Conservation (phyloP, 2,329 filamentous ascomycete species). For the Lachnellula willkommii region DNA sequence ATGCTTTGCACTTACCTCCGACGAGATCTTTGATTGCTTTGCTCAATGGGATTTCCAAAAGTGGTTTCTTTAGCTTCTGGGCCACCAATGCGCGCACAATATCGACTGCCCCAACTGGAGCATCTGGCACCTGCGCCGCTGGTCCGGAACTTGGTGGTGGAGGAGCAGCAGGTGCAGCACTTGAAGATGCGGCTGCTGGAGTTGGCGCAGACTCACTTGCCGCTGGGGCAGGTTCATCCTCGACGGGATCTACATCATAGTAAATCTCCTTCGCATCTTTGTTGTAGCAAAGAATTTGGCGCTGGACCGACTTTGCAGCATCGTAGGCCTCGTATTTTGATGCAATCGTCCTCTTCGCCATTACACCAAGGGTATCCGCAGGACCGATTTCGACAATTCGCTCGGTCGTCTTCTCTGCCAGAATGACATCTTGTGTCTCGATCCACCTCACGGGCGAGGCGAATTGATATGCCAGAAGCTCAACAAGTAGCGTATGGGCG, state of each 20-base stretch:
- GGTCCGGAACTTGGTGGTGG: constrained; percentile 73
- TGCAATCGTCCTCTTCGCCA: constrained; percentile 92
- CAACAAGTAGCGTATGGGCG: constrained; percentile 93
- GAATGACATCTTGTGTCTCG: constrained; percentile 99
- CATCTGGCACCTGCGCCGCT: constrained; percentile 79
- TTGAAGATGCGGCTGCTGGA: constrained; percentile 39
- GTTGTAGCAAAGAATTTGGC: constrained; percentile 98
- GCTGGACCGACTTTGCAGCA: constrained; percentile 89
- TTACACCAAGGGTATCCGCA: constrained; percentile 91
- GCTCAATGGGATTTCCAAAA: constrained; percentile 81
- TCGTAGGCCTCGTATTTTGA: constrained; percentile 99
- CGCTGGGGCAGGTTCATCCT: constrained; percentile 74
- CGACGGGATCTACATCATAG: constrained; percentile 93
- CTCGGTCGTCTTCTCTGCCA: constrained; percentile 92
- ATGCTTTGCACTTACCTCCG: constrained; percentile 61
- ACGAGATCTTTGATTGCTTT: constrained; percentile 99
- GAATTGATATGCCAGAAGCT: constrained; percentile 98
- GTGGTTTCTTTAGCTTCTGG: constrained; percentile 94
- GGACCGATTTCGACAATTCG: constrained; percentile 97
- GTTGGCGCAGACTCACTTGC: constrained; percentile 37
- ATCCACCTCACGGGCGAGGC: constrained; percentile 99
- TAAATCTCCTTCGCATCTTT: constrained; percentile 99
- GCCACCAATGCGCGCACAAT: constrained; percentile 85
- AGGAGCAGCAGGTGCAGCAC: constrained; percentile 47
- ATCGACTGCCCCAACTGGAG: constrained; percentile 81